A percentile compares a stretch with the other conserved stretches of the same genome.
Evolutionary conservation across 164 flowering plant species (phyloP).

Genomic region (Annona cherimola): DNA sequence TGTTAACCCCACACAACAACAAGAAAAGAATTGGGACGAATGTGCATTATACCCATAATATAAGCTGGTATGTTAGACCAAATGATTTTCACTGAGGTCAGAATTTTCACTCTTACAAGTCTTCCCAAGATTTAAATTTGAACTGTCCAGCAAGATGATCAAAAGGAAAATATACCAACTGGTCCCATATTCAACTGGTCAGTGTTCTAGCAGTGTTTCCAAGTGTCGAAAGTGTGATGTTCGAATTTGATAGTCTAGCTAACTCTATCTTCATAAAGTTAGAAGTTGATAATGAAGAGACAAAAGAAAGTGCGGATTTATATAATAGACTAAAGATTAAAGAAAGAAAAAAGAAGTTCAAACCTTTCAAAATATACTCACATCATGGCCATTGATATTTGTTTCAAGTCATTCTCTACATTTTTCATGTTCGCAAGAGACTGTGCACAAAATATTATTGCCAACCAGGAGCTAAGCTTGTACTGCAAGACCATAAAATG

Average conservation of each 20-base stretch:
- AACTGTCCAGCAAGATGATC: background rate
- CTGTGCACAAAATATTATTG: constrained; percentile 85
- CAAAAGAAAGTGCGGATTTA: background rate
- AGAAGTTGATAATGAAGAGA: background rate
- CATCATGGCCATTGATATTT: constrained; percentile 95
- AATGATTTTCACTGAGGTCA: background rate
- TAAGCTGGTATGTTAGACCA: background rate
- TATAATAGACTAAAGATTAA: background rate
- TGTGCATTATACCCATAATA: background rate
- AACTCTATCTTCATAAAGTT: background rate
- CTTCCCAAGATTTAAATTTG: background rate
- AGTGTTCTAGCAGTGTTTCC: background rate
- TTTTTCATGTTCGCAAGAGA: constrained; percentile 90
- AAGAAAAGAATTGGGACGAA: background rate
- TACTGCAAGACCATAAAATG: constrained; percentile 53
- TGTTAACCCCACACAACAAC: background rate
- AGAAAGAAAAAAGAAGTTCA: background rate
- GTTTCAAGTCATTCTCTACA: constrained; percentile 79
- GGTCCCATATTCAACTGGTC: background rate
- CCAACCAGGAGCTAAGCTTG: constrained; percentile 94
- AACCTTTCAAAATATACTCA: constrained; percentile 27
- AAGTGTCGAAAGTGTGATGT: background rate
- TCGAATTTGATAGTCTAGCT: too few species aligned
- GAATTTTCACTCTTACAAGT: background rate
- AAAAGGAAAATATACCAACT: background rate